These are phyloP conservation scores for Xylaria multiplex DNA, from an alignment of 2,329 filamentous ascomycete species.

Conservation along the genomic window DNA sequence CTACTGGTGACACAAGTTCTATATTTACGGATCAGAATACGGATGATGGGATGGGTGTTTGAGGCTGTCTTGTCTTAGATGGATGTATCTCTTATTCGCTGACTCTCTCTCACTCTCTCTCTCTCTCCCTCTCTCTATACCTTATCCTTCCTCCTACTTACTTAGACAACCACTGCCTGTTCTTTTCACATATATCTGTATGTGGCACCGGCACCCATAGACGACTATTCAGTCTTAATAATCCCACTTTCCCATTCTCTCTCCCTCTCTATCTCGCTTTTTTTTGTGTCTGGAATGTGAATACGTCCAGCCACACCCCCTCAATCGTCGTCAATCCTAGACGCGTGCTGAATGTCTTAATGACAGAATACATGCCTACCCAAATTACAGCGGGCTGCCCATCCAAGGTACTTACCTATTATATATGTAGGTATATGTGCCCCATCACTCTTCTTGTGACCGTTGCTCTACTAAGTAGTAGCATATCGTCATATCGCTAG, in stretches of 20 bases:
- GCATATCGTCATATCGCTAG: slow-evolving; percentile 11
- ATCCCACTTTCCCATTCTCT: background rate
- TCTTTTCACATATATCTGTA: slow-evolving; percentile 15
- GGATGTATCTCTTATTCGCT: background rate
- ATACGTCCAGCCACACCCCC: slow-evolving; percentile 10
- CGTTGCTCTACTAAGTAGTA: background rate
- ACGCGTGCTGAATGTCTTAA: background rate
- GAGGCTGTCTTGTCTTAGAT: slow-evolving; percentile 30
- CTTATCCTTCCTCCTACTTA: background rate
- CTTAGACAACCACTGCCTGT: background rate
- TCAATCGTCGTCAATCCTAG: background rate
- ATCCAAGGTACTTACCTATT: background rate
- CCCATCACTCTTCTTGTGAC: background rate
- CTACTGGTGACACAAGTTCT: slow-evolving; percentile 29
- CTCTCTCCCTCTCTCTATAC: too few relatives aligned
- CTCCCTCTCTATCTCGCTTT: background rate
- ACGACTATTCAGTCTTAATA: background rate
- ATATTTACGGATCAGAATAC: slow-evolving; percentile 32
- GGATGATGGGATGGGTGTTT: slow-evolving; percentile 19
- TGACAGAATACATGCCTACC: slow-evolving; percentile 2
- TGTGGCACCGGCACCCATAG: slow-evolving; percentile 9
- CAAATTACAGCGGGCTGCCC: background rate
- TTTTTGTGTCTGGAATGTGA: slow-evolving; percentile 17
- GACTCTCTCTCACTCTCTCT: background rate
- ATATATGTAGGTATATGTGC: slow-evolving; percentile 1